A percentile compares a stretch with the other conserved stretches of the same genome.
Evolutionary conservation across 768 basidiomycete species (phyloP).

Genomic region (Xerocomellus chrysenteron): DNA sequence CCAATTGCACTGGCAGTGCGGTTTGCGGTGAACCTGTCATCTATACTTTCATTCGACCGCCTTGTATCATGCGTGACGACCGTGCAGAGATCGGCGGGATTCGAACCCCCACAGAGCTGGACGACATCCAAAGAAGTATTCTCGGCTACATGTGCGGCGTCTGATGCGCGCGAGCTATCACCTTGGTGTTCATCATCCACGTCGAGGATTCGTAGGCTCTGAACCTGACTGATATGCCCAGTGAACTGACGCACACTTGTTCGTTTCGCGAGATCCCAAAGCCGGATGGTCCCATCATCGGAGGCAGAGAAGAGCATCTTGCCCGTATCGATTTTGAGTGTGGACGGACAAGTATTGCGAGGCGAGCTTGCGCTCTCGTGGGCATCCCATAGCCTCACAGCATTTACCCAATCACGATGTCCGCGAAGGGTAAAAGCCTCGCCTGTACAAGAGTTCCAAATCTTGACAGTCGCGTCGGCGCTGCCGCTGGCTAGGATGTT

Average conservation of each 20-base stretch:
- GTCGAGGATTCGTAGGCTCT: slow-evolving; percentile 79
- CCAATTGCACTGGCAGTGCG: slow-evolving; percentile 15
- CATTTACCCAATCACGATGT: slow-evolving; percentile 95
- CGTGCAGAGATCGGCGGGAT: slow-evolving; percentile 26
- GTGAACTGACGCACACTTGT: slow-evolving; percentile 80
- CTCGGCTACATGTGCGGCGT: slow-evolving; percentile 15
- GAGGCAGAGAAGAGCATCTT: slow-evolving; percentile 98
- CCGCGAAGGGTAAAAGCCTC: slow-evolving; percentile 92
- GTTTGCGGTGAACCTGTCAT: slow-evolving; percentile 11
- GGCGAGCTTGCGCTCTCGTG: slow-evolving; percentile 6
- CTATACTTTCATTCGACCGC: slow-evolving; percentile 9
- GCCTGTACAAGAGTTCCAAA: slow-evolving; percentile 91
- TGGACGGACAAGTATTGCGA: slow-evolving; percentile 27
- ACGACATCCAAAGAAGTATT: slow-evolving; percentile 13
- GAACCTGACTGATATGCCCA: slow-evolving; percentile 94
- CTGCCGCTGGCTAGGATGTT: slow-evolving; percentile 92
- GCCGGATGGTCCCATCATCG: slow-evolving; percentile 88
- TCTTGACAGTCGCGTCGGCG: slow-evolving; percentile 91
- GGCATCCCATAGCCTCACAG: slow-evolving; percentile 89
- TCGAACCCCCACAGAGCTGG: slow-evolving; percentile 12
- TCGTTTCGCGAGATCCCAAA: slow-evolving; percentile 87
- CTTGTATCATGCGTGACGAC: slow-evolving; percentile 29
- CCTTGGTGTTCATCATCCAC: slow-evolving; percentile 51
- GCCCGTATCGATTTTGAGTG: slow-evolving; percentile 66
- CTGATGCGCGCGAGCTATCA: slow-evolving; percentile 7